Percentiles rank a stretch among this genome's conserved stretches.
phyloP scores from a whole-genome alignment of 2,329 filamentous ascomycete species.

The Clonostachys rhizophaga region DNA sequence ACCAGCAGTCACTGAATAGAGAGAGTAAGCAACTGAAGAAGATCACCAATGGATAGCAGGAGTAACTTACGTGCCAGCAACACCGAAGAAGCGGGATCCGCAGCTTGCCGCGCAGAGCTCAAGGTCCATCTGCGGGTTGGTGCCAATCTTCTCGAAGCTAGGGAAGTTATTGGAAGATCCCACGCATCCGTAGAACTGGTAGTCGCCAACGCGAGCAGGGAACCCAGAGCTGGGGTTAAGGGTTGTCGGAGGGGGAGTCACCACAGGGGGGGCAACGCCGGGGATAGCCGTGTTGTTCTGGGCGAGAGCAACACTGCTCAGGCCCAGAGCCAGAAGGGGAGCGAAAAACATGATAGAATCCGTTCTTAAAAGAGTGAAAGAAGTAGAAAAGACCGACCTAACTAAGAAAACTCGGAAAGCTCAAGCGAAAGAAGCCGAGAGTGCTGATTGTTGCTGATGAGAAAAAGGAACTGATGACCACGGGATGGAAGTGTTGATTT shows the following conservation, averaged over 20 bases:
- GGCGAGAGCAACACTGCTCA: constrained; percentile 19
- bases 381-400: neutral
- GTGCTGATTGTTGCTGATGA: constrained; percentile 4
- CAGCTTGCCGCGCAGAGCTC: constrained; percentile 16
- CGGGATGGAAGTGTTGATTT: neutral
- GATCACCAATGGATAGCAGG: neutral
- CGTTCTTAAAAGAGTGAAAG: constrained; percentile 3
- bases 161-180: constrained; percentile 17
- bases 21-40: neutral
- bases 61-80: constrained; percentile 12
- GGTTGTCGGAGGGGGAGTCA: neutral
- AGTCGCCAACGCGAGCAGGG: constrained; percentile 5
- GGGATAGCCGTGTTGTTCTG: constrained; percentile 4
- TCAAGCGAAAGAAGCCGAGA: constrained; percentile 4
- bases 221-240: constrained; percentile 3
- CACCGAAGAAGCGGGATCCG: constrained; percentile 13
- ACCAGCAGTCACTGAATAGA: constrained; percentile 12
- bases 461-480: neutral
- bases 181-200: constrained; percentile 17
- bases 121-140: constrained; percentile 10
- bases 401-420: constrained; percentile 2
- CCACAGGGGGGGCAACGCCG: neutral
- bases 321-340: constrained; percentile 19
- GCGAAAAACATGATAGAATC: constrained; percentile 19
- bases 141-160: constrained; percentile 9